phyloP scores from a whole-genome alignment of 177 flowering plant genomes.

The Vitis hybrid region DNA sequence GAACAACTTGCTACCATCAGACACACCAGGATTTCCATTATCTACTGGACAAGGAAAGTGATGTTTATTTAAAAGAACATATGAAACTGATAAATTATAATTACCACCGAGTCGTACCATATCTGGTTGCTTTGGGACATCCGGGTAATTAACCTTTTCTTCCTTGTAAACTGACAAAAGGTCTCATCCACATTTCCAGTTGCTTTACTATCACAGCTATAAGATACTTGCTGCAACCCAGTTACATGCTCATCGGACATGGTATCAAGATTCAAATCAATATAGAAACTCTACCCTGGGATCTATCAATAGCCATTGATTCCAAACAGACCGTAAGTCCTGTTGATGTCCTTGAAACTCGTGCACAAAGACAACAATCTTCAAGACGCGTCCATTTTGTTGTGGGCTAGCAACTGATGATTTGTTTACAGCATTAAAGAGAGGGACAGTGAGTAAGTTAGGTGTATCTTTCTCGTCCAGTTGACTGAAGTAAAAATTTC shows the following conservation, averaged over 20 bases:
- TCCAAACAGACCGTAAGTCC: no score
- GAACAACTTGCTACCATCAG: conserved; percentile 35
- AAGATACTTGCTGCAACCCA: conserved; percentile 3
- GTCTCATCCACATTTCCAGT: conserved; percentile 4
- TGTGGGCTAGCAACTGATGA: no score
- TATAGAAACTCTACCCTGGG: conserved; percentile 2
- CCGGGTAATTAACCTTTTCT: conserved; percentile 16
- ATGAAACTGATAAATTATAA: conserved; percentile 12
- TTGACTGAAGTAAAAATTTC: no score
- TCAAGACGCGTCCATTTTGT: no score
- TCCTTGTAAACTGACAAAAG: conserved; percentile 7
- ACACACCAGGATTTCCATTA: conserved; percentile 7
- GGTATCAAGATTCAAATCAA: conserved; percentile 37
- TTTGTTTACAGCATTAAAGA: no score
- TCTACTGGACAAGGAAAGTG: conserved; percentile 17
- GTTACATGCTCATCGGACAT: conserved; percentile 24
- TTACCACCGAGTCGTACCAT: conserved; percentile 9
- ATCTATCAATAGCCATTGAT: no score
- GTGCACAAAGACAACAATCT: no score
- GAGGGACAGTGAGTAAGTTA: no score
- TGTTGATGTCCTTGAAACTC: no score
- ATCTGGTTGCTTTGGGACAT: conserved; percentile 12
- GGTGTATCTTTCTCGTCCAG: no score
- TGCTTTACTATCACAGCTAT: conserved; percentile 10
- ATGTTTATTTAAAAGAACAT: conserved; percentile 5